phyloP scores from a whole-genome alignment of 345 rosid species.

The Pseudoturritis turrita region DNA sequence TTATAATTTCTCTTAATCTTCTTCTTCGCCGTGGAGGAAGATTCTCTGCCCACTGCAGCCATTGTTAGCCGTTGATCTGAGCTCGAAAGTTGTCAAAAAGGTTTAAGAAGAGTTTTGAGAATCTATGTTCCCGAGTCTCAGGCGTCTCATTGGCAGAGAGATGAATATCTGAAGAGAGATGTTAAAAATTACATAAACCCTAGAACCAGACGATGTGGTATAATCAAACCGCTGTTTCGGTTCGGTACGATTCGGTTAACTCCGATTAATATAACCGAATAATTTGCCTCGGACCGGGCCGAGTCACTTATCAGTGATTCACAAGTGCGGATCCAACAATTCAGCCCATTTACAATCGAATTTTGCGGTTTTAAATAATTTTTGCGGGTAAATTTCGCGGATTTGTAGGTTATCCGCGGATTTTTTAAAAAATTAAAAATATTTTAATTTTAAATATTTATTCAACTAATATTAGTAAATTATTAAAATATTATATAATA shows the following conservation, averaged over 20 bases:
- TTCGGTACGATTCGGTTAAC: background rate
- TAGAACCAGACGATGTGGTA: background rate
- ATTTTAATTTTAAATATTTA: no score
- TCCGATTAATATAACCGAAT: background rate
- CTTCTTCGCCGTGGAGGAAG: constrained; percentile 17
- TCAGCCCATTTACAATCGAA: no score
- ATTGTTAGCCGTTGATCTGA: constrained; percentile 1
- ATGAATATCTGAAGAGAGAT: background rate
- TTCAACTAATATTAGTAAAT: no score
- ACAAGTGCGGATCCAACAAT: no score
- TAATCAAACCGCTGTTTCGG: background rate
- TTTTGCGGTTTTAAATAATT: no score
- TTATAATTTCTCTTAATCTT: constrained; percentile 39
- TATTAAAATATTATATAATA: no score
- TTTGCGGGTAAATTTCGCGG: no score
- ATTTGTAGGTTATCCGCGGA: no score
- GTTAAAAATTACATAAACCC: constrained; percentile 12
- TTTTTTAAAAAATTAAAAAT: no score
- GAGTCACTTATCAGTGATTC: no score
- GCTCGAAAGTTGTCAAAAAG: background rate
- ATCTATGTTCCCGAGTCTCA: background rate
- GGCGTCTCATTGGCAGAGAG: constrained; percentile 10
- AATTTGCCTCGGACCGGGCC: background rate
- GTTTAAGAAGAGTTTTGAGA: background rate
- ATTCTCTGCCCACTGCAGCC: background rate